Base-by-base conservation (phyloP, 805 yeast genomes). In the Saccharomycopsis sp. region DNA sequence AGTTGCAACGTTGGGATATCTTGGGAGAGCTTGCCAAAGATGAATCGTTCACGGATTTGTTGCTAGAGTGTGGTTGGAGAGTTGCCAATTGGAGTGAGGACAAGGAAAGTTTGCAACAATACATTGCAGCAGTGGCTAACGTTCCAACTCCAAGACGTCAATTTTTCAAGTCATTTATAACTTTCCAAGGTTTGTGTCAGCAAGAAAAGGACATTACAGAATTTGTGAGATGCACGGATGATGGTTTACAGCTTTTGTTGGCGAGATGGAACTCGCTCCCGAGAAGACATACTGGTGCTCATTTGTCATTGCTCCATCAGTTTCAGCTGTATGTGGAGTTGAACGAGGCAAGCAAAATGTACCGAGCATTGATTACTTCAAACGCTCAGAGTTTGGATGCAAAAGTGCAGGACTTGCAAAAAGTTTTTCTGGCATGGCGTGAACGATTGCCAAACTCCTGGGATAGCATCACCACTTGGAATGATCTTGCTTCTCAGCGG, bases 21-120 rank as follows among this genome's bases (percentile, higher is more conserved):
- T 65, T 92, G 44, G 88, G 97, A 0, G 99, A 94, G 53, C 67
- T 94, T 27, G 97, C 99, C 2, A 86, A 89, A 53, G 96, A 92
- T 55, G 99, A 94, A 65, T 96, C 96, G 0, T 92, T 88, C 57
- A 86, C 96, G 0, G 98, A 92, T 54, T 67, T 92, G 50, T 63
- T 94, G 19, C 65, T 92, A n/a, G 99, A 92, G 59, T 92, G 98
- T 69, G 98, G 96, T 30, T 92, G 99, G 99, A 71, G 98, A 55
- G 94, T 89, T 30, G 96, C 98, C 4, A 96, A 94, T 55, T 92
- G 99, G 99, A 80, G 78, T 46, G 79, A 94, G 5, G 98, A 92
- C 52, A 72, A 88, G 48, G 97, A 88, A 48, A 88, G 96, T 0
- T 65, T 94, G 27, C 96, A 88, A 56, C 95, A 85, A 54, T 81